Conservation (phyloP, 2,329 filamentous ascomycete genomes). For the Hypoxylon sp. region DNA sequence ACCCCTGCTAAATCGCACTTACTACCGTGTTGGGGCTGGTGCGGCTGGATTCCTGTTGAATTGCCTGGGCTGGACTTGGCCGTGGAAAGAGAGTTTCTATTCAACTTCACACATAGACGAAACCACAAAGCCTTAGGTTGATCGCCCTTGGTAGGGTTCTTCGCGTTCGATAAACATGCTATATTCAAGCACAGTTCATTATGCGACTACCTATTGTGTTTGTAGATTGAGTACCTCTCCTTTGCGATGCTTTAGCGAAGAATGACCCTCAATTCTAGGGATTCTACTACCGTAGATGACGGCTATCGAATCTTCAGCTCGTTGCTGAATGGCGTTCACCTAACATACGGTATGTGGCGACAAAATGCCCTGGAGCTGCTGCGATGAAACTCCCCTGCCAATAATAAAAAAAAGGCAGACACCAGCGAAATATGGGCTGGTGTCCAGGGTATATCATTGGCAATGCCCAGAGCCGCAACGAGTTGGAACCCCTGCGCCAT, state of each 20-base stretch:
- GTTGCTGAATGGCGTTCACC: slow-evolving; percentile 1
- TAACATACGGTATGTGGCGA: slow-evolving; percentile 4
- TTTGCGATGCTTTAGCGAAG: slow-evolving; percentile 2
- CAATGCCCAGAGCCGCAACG: slow-evolving; percentile 43
- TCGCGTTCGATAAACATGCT: slow-evolving; percentile 20
- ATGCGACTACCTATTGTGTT: neutral
- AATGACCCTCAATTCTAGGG: neutral
- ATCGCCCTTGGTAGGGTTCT: slow-evolving; percentile 11
- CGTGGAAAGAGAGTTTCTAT: slow-evolving; percentile 12
- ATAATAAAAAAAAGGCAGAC: slow-evolving; percentile 26
- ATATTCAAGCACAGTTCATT: slow-evolving; percentile 4
- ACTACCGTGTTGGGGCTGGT: slow-evolving; percentile 13
- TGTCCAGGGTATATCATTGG: slow-evolving; percentile 20
- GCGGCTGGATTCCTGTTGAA: slow-evolving; percentile 8
- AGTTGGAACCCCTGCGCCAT: slow-evolving; percentile 37
- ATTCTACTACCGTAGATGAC: neutral
- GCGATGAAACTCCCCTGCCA: slow-evolving; percentile 34
- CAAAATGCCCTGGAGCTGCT: slow-evolving; percentile 7
- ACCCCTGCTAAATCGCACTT: slow-evolving; percentile 24
- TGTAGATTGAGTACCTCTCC: neutral
- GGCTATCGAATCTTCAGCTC: neutral
- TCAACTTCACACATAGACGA: slow-evolving; percentile 31
- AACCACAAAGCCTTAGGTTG: slow-evolving; percentile 21
- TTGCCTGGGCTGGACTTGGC: slow-evolving; percentile 9
- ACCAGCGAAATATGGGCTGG: slow-evolving; percentile 16